These are phyloP conservation scores for Beta vulgaris DNA, from an alignment of 148 eudicot genomes.

Conservation along the genomic window DNA sequence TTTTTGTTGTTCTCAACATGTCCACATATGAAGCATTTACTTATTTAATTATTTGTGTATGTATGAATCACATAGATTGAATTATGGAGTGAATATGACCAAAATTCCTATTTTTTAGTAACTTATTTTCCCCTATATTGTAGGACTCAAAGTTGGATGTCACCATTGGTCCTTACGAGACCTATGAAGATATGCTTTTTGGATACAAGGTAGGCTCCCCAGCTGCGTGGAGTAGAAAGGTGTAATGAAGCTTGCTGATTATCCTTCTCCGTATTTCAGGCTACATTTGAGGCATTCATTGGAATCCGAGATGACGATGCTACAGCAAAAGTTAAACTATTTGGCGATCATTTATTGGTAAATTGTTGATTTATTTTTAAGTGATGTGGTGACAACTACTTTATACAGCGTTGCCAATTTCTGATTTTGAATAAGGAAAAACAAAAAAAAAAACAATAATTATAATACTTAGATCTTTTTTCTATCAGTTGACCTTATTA, in stretches of 20 bases:
- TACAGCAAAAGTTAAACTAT: constrained; percentile 75
- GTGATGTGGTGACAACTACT: too few relatives aligned
- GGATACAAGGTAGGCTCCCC: constrained; percentile 99
- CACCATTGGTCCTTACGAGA: constrained; percentile 72
- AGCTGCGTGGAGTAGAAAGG: neutral
- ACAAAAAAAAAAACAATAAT: too few relatives aligned
- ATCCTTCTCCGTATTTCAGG: constrained; percentile 40
- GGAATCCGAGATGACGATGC: constrained; percentile 88
- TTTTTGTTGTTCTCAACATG: too few relatives aligned
- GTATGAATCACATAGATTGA: too few relatives aligned
- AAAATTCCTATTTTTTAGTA: neutral
- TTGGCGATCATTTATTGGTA: constrained; percentile 86
- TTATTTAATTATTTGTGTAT: too few relatives aligned
- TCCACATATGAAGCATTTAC: too few relatives aligned
- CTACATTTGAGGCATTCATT: constrained; percentile 92
- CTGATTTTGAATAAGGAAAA: too few relatives aligned
- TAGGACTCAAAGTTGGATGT: constrained; percentile 77
- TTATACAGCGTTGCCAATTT: too few relatives aligned
- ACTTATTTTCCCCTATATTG: constrained; percentile 7
- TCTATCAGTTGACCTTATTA: too few relatives aligned
- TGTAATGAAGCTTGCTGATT: neutral
- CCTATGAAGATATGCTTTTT: constrained; percentile 68
- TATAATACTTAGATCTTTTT: too few relatives aligned
- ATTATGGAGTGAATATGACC: neutral
- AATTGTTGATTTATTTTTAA: neutral